These are phyloP conservation scores for Claviceps lovelessii DNA, from an alignment of 2,329 filamentous ascomycete species.

Conservation along the genomic window DNA sequence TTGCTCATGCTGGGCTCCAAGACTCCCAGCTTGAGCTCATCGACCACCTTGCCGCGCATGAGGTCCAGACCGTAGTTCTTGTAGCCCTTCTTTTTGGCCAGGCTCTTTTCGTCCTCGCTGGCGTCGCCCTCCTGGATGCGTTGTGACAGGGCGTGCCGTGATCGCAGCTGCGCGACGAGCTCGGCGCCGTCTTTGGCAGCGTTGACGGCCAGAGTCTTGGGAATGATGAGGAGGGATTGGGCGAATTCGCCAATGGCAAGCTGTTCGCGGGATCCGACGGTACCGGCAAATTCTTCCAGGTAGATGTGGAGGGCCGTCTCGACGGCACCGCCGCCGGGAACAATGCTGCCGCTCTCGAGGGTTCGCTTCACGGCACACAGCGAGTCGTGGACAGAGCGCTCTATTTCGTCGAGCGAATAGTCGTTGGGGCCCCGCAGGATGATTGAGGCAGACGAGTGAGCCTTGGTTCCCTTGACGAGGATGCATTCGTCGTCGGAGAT, in stretches of 20 bases:
- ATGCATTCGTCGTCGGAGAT: constrained; percentile 99
- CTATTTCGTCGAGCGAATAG: constrained; percentile 96
- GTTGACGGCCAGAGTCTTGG: constrained; percentile 93
- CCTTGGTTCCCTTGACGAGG: constrained; percentile 87
- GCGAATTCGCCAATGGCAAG: constrained; percentile 96
- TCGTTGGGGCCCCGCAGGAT: constrained; percentile 94
- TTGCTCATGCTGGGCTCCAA: constrained; percentile 97
- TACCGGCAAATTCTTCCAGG: constrained; percentile 95
- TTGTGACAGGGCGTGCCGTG: constrained; percentile 85
- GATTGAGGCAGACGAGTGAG: constrained; percentile 85
- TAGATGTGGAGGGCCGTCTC: constrained; percentile 99
- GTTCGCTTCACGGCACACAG: constrained; percentile 95
- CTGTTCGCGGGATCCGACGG: constrained; percentile 91
- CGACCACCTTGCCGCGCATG: constrained; percentile 74
- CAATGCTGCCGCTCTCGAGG: constrained; percentile 89
- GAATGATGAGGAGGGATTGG: constrained; percentile 82
- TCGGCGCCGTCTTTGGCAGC: constrained; percentile 93
- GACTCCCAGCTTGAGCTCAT: constrained; percentile 88
- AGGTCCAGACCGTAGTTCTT: constrained; percentile 97
- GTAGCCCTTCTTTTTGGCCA: constrained; percentile 91
- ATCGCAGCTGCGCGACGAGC: constrained; percentile 87
- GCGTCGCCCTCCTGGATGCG: constrained; percentile 75
- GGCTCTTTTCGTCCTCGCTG: constrained; percentile 73
- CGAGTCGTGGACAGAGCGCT: constrained; percentile 93
- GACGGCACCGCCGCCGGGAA: constrained; percentile 89